phyloP scores from a whole-genome alignment of 2,329 filamentous ascomycete genomes.

The Penicillium sp. region DNA sequence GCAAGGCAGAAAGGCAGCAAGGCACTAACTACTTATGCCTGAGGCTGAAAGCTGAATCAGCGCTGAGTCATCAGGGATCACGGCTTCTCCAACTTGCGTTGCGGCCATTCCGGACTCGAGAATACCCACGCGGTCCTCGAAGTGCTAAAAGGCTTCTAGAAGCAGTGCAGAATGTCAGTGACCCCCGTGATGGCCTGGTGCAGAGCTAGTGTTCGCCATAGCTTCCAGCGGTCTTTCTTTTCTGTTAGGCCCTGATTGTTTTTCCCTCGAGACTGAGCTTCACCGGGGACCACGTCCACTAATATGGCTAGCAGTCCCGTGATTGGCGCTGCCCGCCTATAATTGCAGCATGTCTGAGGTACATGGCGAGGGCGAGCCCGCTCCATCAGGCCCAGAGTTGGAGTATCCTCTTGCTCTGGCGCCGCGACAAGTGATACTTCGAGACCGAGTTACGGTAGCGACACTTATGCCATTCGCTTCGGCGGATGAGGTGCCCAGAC shows the following conservation, averaged over 20 bases:
- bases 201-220: too few species aligned
- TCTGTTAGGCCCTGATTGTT: too few species aligned
- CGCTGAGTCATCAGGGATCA: conserved; percentile 29
- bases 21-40: neutral
- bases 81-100: conserved; percentile 38
- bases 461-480: conserved; percentile 80
- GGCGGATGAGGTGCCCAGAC: conserved; percentile 70
- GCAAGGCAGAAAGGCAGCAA: conserved; percentile 1
- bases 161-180: conserved; percentile 28
- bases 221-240: too few species aligned
- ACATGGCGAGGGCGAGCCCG: conserved; percentile 35
- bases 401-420: conserved; percentile 66
- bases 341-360: conserved; percentile 36
- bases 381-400: conserved; percentile 31
- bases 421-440: conserved; percentile 74
- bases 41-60: neutral
- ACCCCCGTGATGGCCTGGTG: too few species aligned
- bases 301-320: conserved; percentile 38
- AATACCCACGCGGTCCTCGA: conserved; percentile 45
- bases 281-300: conserved; percentile 17
- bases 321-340: conserved; percentile 27
- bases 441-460: conserved; percentile 78
- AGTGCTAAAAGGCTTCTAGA: conserved; percentile 33
- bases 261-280: neutral
- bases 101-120: conserved; percentile 43